phyloP scores from a whole-genome alignment of 2,329 filamentous ascomycete genomes.

The Fusarium palustre region DNA sequence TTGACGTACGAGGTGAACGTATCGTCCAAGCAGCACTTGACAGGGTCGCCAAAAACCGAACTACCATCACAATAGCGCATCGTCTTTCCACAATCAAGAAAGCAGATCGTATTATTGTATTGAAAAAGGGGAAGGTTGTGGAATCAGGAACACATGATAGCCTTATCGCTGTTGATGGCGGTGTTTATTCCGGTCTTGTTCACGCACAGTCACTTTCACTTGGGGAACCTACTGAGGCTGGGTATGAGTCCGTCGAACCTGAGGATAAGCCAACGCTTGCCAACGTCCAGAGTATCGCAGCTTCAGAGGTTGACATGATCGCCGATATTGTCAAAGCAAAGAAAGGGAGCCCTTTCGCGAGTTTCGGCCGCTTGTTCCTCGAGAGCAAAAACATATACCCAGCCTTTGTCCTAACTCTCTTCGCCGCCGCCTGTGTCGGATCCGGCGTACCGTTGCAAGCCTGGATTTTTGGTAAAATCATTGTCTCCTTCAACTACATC shows the following conservation, averaged over 20 bases:
- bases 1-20: conserved; percentile 65
- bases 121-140: conserved; percentile 76
- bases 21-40: conserved; percentile 75
- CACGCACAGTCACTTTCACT: conserved; percentile 70
- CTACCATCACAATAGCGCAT: conserved; percentile 81
- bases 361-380: conserved; percentile 67
- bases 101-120: conserved; percentile 82
- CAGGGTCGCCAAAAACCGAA: conserved; percentile 70
- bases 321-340: conserved; percentile 44
- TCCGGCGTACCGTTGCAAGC: conserved; percentile 64
- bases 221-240: conserved; percentile 58
- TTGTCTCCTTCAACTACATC: conserved; percentile 61
- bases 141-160: conserved; percentile 82
- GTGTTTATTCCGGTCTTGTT: conserved; percentile 76
- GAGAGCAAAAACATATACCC: conserved; percentile 66
- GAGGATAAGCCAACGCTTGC: conserved; percentile 56
- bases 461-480: conserved; percentile 66
- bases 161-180: conserved; percentile 69
- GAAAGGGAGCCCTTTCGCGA: conserved; percentile 60
- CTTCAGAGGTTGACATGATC: conserved; percentile 49
- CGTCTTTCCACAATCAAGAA: conserved; percentile 79
- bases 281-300: conserved; percentile 60
- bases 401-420: conserved; percentile 62
- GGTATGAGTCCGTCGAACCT: conserved; percentile 52
- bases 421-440: conserved; percentile 59